phyloP scores from a whole-genome alignment of 2,329 filamentous ascomycete species.

The Sporothrix mexicana region DNA sequence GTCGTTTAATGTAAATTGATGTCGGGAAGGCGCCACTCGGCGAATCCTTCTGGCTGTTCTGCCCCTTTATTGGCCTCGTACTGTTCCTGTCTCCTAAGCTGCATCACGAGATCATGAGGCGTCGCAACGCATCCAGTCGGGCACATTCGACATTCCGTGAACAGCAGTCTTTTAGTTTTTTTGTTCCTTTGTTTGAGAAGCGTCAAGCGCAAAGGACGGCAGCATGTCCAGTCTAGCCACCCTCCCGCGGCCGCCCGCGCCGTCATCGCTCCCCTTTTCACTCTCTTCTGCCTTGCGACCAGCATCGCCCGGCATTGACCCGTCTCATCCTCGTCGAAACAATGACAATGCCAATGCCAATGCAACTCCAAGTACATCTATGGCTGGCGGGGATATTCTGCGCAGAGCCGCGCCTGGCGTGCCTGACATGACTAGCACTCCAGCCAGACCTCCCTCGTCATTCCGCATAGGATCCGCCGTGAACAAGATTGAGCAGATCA shows the following conservation, averaged over 20 bases:
- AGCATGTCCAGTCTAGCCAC: neutral
- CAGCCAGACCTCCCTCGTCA: neutral
- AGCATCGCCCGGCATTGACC: neutral
- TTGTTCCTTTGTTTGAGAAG: too few species aligned
- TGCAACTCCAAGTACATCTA: neutral
- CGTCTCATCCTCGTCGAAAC: neutral
- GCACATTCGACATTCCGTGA: too few species aligned
- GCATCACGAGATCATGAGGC: neutral
- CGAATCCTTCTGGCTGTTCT: too few species aligned
- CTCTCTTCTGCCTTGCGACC: neutral
- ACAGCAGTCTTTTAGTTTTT: too few species aligned
- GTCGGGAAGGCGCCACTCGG: too few species aligned
- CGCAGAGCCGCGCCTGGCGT: neutral
- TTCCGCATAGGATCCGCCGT: slow-evolving; percentile 47
- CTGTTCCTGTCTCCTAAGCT: neutral
- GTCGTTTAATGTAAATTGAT: too few species aligned
- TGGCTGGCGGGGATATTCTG: too few species aligned
- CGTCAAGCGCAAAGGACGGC: too few species aligned
- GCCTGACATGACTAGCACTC: neutral
- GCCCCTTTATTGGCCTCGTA: too few species aligned
- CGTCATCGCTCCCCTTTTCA: neutral
- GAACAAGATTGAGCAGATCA: slow-evolving; percentile 60
- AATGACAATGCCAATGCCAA: neutral
- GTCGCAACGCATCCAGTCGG: too few species aligned
- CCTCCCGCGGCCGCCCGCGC: neutral